These are phyloP conservation scores for Coemansia sp. DNA, from an alignment of 192 early-diverging fungal genomes.

Conservation along the genomic window DNA sequence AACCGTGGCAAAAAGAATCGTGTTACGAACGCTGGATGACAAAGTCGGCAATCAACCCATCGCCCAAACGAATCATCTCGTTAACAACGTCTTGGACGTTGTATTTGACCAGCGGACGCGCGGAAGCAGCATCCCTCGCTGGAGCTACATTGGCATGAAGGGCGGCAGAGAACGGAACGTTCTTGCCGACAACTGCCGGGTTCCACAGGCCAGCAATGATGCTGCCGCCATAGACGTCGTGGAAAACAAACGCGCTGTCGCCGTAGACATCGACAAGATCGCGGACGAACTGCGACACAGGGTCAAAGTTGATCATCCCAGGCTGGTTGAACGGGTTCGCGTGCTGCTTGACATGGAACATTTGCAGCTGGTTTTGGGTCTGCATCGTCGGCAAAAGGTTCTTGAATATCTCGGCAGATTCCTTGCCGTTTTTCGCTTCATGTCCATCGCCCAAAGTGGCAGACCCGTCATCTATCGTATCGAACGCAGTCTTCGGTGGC, in stretches of 20 bases:
- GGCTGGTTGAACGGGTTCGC: conserved; percentile 58
- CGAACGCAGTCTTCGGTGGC: conserved; percentile 55
- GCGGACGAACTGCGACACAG: conserved; percentile 64
- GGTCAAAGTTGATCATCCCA: conserved; percentile 72
- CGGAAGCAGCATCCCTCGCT: background rate
- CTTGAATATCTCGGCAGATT: conserved; percentile 64
- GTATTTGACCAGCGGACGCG: conserved; percentile 12
- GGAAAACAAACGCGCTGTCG: conserved; percentile 36
- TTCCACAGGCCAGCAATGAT: conserved; percentile 49
- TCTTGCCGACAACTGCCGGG: conserved; percentile 9
- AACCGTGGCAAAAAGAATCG: too few species aligned
- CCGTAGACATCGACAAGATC: conserved; percentile 60
- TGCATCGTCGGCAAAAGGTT: conserved; percentile 57
- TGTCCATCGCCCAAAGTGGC: background rate
- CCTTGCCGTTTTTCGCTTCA: background rate
- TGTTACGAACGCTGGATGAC: conserved; percentile 16
- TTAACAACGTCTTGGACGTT: conserved; percentile 27
- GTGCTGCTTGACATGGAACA: conserved; percentile 12
- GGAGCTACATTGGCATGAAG: conserved; percentile 21
- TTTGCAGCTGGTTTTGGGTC: conserved; percentile 5
- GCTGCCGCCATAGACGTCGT: conserved; percentile 44
- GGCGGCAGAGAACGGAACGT: conserved; percentile 17
- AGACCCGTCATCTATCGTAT: conserved; percentile 8
- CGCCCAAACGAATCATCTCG: conserved; percentile 43
- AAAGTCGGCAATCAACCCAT: conserved; percentile 37